These are phyloP conservation scores for Lactarius pseudohatsudake DNA, from an alignment of 768 basidiomycete genomes.

Conservation along the genomic window DNA sequence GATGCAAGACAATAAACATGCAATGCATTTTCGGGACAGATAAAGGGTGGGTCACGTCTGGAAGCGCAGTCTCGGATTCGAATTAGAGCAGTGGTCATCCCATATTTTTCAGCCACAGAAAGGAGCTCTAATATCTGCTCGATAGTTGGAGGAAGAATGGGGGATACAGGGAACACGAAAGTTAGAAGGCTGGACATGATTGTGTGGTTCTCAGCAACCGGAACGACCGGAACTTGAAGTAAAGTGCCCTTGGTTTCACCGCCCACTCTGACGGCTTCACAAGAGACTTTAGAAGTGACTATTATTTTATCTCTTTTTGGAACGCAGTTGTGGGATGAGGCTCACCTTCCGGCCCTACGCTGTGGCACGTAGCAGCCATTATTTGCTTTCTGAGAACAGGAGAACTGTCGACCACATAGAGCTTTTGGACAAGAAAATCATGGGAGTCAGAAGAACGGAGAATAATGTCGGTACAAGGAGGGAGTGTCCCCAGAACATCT, in stretches of 20 bases:
- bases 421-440: background rate
- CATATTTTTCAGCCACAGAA: background rate
- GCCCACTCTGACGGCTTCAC: no score
- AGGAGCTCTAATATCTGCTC: background rate
- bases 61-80: no score
- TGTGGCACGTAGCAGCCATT: background rate
- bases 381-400: background rate
- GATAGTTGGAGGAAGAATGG: background rate
- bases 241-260: no score
- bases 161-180: background rate
- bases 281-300: background rate
- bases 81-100: no score
- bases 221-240: no score
- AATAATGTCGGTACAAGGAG: background rate
- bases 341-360: background rate
- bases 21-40: background rate
- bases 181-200: background rate
- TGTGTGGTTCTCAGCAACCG: background rate
- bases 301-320: background rate
- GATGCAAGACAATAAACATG: background rate
- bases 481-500: no score
- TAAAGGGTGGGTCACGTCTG: no score
- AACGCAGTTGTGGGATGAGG: background rate
- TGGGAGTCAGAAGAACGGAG: background rate
- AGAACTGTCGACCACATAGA: background rate